Conservation (phyloP, 352 stramenopile species). For the Globisporangium paddicum region DNA sequence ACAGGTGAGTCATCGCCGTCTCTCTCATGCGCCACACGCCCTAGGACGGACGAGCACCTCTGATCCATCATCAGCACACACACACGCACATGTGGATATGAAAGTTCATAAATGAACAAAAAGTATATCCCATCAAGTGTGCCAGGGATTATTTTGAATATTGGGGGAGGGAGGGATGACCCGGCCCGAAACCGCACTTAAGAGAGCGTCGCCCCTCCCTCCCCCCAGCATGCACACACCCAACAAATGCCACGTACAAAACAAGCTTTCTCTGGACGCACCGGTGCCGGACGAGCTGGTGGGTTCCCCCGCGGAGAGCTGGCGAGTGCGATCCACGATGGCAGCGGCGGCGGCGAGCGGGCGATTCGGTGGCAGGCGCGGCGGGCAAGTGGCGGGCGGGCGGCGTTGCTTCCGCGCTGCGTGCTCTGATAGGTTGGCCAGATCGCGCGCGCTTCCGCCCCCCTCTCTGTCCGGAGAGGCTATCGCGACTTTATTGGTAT, state of each 20-base stretch:
- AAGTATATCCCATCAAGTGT: not conserved
- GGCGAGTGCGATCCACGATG: conserved; percentile 16
- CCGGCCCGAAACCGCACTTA: conserved; percentile 8
- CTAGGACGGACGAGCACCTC: not conserved
- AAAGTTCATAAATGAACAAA: conserved; percentile 8
- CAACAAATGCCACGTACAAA: not conserved
- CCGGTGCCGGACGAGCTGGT: conserved; percentile 9
- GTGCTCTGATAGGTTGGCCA: conserved; percentile 6
- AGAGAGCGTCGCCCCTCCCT: conserved; percentile 2
- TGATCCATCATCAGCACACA: not conserved
- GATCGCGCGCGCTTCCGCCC: not conserved
- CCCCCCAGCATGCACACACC: not conserved
- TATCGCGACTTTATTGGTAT: too few relatives aligned
- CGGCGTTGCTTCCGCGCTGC: conserved; percentile 1
- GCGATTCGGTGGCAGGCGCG: not conserved
- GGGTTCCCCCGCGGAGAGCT: conserved; percentile 12
- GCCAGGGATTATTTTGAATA: conserved; percentile 9
- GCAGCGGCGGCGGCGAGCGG: conserved; percentile 2
- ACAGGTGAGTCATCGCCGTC: conserved; percentile 1
- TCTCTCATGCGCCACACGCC: conserved; percentile 1
- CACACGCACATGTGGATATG: not conserved
- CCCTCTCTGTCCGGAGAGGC: too few relatives aligned
- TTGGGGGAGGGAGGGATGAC: conserved; percentile 9
- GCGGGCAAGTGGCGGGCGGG: not conserved
- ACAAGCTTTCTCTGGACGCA: not conserved